phyloP scores from a whole-genome alignment of 176 grass and related monocot genomes.

The Carex parvula region DNA sequence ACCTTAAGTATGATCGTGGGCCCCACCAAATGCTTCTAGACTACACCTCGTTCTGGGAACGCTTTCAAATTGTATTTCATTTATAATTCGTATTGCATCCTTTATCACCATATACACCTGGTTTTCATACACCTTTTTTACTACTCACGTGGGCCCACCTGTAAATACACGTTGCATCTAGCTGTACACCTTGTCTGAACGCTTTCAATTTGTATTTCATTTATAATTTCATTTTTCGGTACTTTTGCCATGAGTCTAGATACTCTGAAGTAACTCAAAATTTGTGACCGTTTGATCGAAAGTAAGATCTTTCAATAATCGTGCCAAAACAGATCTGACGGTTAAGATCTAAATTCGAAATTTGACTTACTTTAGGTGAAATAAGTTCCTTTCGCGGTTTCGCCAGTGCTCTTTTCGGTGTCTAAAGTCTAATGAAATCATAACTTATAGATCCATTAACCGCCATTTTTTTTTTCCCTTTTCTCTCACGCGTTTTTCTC shows the following conservation, averaged over 20 bases:
- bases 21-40: too few relatives aligned
- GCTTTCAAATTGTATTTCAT: too few relatives aligned
- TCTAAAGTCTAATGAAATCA: background rate
- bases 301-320: too few relatives aligned
- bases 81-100: background rate
- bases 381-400: background rate
- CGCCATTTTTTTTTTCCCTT: constrained; percentile 16
- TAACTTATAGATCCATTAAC: constrained; percentile 29
- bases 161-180: background rate
- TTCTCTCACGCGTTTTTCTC: background rate
- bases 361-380: too few relatives aligned
- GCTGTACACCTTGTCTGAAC: background rate
- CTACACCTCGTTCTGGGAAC: too few relatives aligned
- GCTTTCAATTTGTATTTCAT: background rate
- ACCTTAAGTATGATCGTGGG: background rate
- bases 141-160: background rate
- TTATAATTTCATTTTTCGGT: constrained; percentile 9
- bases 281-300: too few relatives aligned
- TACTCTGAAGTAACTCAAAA: too few relatives aligned
- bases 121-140: background rate
- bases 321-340: too few relatives aligned
- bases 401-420: background rate
- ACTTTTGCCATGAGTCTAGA: background rate
- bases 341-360: too few relatives aligned
- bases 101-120: background rate